phyloP scores from a whole-genome alignment of 1,139 yeast genomes.

The Suhomyces panamericanus region DNA sequence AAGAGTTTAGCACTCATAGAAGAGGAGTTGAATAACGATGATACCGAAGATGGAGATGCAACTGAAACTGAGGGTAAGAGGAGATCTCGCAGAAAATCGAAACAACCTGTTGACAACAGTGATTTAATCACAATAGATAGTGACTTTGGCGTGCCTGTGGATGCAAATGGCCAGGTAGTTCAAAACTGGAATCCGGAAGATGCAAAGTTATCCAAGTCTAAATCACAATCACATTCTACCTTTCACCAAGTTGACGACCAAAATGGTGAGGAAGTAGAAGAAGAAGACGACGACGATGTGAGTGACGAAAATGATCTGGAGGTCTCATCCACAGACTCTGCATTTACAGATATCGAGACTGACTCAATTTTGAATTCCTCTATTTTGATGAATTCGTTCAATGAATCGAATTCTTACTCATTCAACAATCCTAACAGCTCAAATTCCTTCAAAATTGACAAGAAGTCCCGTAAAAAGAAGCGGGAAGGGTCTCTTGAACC shows the following conservation, averaged over 20 bases:
- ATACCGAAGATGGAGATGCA: constrained; percentile 18
- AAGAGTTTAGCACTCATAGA: constrained; percentile 22
- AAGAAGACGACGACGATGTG: constrained; percentile 11
- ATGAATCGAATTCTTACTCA: constrained; percentile 18
- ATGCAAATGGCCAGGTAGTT: constrained; percentile 20
- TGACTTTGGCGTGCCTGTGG: constrained; percentile 35
- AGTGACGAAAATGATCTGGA: constrained; percentile 23
- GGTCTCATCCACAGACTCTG: constrained; percentile 40
- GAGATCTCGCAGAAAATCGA: constrained; percentile 3
- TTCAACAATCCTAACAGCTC: constrained; percentile 17
- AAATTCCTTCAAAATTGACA: constrained; percentile 11
- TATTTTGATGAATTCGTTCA: constrained; percentile 29
- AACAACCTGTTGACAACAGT: constrained; percentile 14
- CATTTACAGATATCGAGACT: constrained; percentile 47
- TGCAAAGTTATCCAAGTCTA: neutral
- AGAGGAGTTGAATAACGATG: constrained; percentile 17
- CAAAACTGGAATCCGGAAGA: constrained; percentile 13
- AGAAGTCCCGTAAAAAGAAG: constrained; percentile 23
- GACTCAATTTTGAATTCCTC: constrained; percentile 41
- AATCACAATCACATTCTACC: neutral
- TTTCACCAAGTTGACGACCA: neutral
- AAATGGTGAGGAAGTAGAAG: constrained; percentile 8
- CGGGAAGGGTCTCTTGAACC: constrained; percentile 22
- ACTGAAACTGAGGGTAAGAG: constrained; percentile 16
- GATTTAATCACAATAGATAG: constrained; percentile 33